Evolutionary conservation across 2,329 filamentous ascomycete genomes (phyloP), one percentile per base, ranked within the genome.

Genomic region (Calonectria ilicicola): DNA sequence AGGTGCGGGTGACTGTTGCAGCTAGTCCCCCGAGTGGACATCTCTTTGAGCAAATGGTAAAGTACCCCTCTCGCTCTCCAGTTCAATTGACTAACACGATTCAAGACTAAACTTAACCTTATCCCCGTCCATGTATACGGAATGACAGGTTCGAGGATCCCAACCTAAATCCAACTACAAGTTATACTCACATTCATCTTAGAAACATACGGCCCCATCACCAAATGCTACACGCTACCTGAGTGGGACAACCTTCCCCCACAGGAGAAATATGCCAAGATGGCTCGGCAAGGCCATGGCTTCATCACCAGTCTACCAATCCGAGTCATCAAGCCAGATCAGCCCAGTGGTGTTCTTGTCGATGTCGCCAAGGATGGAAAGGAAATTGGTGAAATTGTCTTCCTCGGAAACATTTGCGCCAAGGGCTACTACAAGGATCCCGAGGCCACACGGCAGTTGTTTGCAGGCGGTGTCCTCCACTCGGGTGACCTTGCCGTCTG

Each of bases 121-220:
- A 89, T 93, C 26, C 97, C 97, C 0, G 95, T 98, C 1, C 97
- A 99, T 82, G 95, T 98, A 9, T 99, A 99, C 82, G 97, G 97
- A 46, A 83, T 93, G 84, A 93, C 91, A 1, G 83, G 83, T 85
- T 68, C 19, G 70, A 70, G 19, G 9, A 5, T 5, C n/a, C 5
- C 2, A 17, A n/a, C 21, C 8, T 38, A 19, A 44, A 7, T 3
- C 47, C 15, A 19, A 23, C 5, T 15, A 23, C 14, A 19, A 40
- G 2, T 15, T 65, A n/a, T 72, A 65, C 69, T 67, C 7, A 62
- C 42, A 12, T 10, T 21, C 40, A 8, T 32, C n/a, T 3, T 29
- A 85, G 90, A 98, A 85, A 98, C 96, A 0, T 98, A 98, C 80
- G 97, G 97, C 0, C 97, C 97, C 12, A 96, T 98, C 72, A 98